These are phyloP conservation scores for Euphorbia neoarborescens DNA, from an alignment of 441 rosid genomes.

Conservation along the genomic window DNA sequence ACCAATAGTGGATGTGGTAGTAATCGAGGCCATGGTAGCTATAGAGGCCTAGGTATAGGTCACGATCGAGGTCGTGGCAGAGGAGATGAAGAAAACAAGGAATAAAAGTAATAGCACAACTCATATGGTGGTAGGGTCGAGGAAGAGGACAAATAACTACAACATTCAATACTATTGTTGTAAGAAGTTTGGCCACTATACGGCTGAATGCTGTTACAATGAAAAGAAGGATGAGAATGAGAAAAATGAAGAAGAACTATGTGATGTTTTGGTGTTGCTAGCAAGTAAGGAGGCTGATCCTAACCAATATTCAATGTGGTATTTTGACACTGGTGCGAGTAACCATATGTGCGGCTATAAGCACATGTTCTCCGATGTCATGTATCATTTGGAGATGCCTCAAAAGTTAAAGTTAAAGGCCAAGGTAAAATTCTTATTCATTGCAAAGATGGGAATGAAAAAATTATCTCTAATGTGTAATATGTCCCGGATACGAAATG, in stretches of 20 bases:
- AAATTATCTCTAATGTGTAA: background rate
- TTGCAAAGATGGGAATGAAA: background rate
- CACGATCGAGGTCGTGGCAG: background rate
- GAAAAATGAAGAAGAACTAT: background rate
- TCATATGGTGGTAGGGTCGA: background rate
- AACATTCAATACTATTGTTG: background rate
- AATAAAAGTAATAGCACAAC: too few species aligned
- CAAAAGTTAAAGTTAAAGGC: background rate
- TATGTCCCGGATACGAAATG: background rate
- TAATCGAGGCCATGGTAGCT: background rate
- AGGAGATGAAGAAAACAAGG: too few species aligned
- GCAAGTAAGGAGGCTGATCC: background rate
- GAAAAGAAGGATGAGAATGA: background rate
- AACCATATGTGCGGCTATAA: constrained; percentile 1
- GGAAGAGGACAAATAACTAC: background rate
- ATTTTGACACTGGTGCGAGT: background rate
- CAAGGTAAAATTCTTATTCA: background rate
- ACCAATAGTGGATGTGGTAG: background rate
- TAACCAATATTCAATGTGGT: background rate
- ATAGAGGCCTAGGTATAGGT: too few species aligned
- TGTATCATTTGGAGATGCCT: background rate
- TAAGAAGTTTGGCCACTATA: constrained; percentile 2
- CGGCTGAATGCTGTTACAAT: background rate
- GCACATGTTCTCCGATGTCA: background rate
- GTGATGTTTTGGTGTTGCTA: background rate